Base-by-base conservation (phyloP, 768 basidiomycete species). In the Amanita phalloides region DNA sequence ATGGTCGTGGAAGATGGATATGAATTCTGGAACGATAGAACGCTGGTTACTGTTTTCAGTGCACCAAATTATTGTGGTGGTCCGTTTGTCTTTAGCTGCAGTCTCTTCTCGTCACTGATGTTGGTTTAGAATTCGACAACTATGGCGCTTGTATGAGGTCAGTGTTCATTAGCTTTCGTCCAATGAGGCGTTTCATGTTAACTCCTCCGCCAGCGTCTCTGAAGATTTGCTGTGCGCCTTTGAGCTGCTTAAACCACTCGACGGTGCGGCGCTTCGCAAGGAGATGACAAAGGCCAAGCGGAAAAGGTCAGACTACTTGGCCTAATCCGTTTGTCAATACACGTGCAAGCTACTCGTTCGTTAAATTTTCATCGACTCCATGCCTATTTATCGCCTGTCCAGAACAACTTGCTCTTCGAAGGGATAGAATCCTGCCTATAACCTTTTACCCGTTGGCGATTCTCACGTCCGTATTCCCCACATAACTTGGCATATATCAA, bases 1-100 rank as follows among this genome's bases (percentile, higher is more conserved):
- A 98, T 98, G 96, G 96, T 99, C 42, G 96, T 99, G 56, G 96
- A 99, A 66, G 91, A 94, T 62, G 95, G 95, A 6, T 97, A 98
- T 63, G 96, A 99, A 72, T 99, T 99, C 64, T 99, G 96, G 90
- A 97, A 98, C 61, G 96, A 99, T 62, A 81, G 96, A 58, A 97
- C 96, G 45, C 70, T 99, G 58, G 96, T 99, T 49, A 99, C 96
- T 1, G 93, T 99, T 51, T 99, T 99, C 69, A 95, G 92, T 60
- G 96, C 96, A 45, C 96, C 96, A 20, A 96, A 96, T 61, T 93
- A 92, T 60, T 93, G 91, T 63, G 91, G 90, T 67, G 90, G 93
- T 95, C 59, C 68, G 88, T 76, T 36, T 20, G 46, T n/a, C 17
- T 49, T 26, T 45, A 45, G 26, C 35, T 55, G 45, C 20, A 35